A percentile compares a stretch with the other conserved stretches of the same genome.
Evolutionary conservation across 164 flowering plant genomes (phyloP).

Genomic region (Pachysandra terminalis): DNA sequence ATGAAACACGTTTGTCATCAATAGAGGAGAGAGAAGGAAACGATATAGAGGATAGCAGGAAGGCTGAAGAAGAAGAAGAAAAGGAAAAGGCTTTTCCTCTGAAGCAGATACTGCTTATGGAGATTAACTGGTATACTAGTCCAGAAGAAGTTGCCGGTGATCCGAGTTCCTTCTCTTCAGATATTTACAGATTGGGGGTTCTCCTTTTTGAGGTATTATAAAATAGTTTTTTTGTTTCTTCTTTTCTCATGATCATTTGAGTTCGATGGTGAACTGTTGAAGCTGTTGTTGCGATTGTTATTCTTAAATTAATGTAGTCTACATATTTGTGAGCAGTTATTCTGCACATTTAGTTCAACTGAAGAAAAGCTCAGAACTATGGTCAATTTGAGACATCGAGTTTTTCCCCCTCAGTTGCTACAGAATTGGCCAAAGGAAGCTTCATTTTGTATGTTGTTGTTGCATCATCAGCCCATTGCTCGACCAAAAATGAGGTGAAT

Average conservation of each 20-base stretch:
- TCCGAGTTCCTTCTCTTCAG: conserved; percentile 74
- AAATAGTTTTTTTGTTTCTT: not conserved
- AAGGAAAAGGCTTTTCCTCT: conserved; percentile 57
- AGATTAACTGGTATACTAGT: conserved; percentile 83
- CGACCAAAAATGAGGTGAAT: conserved; percentile 77
- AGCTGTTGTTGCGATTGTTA: not conserved
- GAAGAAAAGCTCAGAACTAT: conserved; percentile 86
- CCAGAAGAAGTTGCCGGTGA: conserved; percentile 86
- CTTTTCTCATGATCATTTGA: not conserved
- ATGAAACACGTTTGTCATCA: conserved; percentile 23
- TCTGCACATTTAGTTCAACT: conserved; percentile 65
- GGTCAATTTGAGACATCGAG: conserved; percentile 86
- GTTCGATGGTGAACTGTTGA: not conserved
- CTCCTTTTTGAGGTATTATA: conserved; percentile 87
- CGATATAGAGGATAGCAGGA: conserved; percentile 23
- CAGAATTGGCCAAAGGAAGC: conserved; percentile 95
- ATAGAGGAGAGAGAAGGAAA: conserved; percentile 30
- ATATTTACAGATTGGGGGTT: conserved; percentile 81
- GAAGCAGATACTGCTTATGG: conserved; percentile 74
- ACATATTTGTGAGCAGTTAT: conserved; percentile 50
- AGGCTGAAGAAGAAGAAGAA: conserved; percentile 38
- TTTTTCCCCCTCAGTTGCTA: conserved; percentile 88
- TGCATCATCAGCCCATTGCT: conserved; percentile 85
- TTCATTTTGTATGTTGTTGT: conserved; percentile 89
- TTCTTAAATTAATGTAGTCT: conserved; percentile 7